A percentile compares a stretch with the other conserved stretches of the same genome.
phyloP scores from a whole-genome alignment of 2,329 filamentous ascomycete species.

The Apiospora sp. region DNA sequence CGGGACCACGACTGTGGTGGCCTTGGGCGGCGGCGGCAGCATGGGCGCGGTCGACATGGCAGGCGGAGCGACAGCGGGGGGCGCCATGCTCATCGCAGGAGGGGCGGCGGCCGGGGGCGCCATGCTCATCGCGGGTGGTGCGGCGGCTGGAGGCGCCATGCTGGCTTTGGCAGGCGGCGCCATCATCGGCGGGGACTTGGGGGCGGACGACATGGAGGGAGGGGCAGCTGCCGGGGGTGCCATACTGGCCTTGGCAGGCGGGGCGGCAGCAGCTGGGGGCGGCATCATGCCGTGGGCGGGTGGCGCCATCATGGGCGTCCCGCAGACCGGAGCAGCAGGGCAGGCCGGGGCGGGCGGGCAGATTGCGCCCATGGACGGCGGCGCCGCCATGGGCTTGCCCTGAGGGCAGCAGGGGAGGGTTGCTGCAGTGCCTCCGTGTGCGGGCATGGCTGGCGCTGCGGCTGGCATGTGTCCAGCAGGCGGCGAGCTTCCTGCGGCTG shows the following conservation, averaged over 20 bases:
- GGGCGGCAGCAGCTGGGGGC: too few relatives aligned
- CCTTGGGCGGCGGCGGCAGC: background rate
- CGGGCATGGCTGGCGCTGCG: background rate
- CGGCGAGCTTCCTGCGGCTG: background rate
- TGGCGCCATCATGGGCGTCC: background rate
- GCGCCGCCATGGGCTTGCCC: conserved; percentile 4
- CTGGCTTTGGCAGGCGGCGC: background rate
- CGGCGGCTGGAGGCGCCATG: background rate
- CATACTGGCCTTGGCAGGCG: too few relatives aligned
- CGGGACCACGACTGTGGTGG: background rate
- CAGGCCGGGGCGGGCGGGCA: background rate
- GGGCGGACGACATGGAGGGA: background rate
- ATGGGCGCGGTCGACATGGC: background rate
- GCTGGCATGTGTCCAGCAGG: background rate
- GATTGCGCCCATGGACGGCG: background rate
- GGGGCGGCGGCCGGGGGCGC: background rate
- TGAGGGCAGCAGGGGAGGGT: background rate
- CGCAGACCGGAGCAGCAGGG: background rate
- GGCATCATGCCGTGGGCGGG: background rate
- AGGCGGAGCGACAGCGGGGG: background rate
- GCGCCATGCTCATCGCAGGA: background rate
- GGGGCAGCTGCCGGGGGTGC: too few relatives aligned
- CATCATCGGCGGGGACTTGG: background rate
- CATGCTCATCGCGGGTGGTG: background rate
- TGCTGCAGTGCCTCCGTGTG: background rate